These are phyloP conservation scores for Hortiboletus rubellus DNA, from an alignment of 1,284 basidiomycete species.

Conservation along the genomic window DNA sequence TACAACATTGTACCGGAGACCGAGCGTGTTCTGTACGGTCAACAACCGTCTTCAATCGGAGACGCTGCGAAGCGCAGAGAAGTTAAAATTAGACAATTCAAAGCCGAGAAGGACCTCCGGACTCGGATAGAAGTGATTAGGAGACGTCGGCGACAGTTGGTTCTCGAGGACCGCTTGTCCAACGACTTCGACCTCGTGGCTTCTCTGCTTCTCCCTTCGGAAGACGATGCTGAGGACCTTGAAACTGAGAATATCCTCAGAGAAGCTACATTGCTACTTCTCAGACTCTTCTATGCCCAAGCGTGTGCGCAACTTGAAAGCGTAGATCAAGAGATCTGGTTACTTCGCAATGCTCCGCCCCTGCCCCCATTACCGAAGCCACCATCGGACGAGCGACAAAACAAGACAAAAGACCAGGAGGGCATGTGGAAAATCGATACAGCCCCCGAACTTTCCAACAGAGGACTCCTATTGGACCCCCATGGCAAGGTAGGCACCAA, in stretches of 20 bases:
- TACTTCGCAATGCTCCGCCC: constrained; percentile 62
- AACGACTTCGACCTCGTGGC: constrained; percentile 61
- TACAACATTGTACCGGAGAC: constrained; percentile 70
- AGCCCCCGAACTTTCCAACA: constrained; percentile 45
- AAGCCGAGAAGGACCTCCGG: constrained; percentile 78
- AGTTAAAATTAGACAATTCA: constrained; percentile 85
- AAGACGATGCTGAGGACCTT: constrained; percentile 55
- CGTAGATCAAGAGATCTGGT: constrained; percentile 71
- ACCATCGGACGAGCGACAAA: constrained; percentile 38
- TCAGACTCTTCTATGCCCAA: constrained; percentile 74
- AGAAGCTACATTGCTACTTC: constrained; percentile 64
- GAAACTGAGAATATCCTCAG: constrained; percentile 67
- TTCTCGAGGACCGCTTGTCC: constrained; percentile 37
- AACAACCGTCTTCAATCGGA: constrained; percentile 46
- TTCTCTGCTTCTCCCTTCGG: constrained; percentile 53
- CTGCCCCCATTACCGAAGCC: constrained; percentile 38
- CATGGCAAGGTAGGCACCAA: constrained; percentile 62
- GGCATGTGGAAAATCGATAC: constrained; percentile 80
- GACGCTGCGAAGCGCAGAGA: constrained; percentile 77
- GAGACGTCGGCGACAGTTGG: constrained; percentile 48
- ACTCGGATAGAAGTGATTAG: constrained; percentile 61
- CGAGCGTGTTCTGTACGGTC: constrained; percentile 57
- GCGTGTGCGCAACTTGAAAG: constrained; percentile 69
- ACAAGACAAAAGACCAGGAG: constrained; percentile 45
- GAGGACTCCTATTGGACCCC: constrained; percentile 70